Evolutionary conservation across 2,329 filamentous ascomycete genomes (phyloP).

Genomic region (Aspergillus sp.): DNA sequence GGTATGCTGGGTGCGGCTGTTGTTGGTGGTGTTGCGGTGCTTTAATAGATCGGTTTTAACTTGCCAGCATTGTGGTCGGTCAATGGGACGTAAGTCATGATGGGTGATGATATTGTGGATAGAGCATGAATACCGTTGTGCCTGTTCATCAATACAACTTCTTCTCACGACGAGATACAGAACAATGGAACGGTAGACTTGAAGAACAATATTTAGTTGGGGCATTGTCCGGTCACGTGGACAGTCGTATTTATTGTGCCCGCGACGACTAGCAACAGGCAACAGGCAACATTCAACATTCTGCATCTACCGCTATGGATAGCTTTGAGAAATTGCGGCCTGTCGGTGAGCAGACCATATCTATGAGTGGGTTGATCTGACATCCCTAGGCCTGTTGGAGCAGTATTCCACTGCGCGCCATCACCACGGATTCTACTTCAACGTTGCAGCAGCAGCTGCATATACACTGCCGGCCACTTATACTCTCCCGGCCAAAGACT

Average conservation of each 20-base stretch:
- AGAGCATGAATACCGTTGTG: too few species aligned
- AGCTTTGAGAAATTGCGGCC: slow-evolving; percentile 32
- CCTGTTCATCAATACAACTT: too few species aligned
- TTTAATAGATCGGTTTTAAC: slow-evolving; percentile 17
- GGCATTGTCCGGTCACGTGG: too few species aligned
- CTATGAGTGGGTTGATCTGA: slow-evolving; percentile 7
- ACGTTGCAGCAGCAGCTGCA: slow-evolving; percentile 33
- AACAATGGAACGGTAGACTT: too few species aligned
- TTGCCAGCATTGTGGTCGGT: too few species aligned
- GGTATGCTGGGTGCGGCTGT: slow-evolving; percentile 27
- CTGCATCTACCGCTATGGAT: slow-evolving; percentile 42
- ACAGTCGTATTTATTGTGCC: too few species aligned
- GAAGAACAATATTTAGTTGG: too few species aligned
- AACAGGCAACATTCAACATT: too few species aligned
- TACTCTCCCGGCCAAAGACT: slow-evolving; percentile 16
- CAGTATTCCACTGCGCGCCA: slow-evolving; percentile 37
- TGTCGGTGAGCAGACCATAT: slow-evolving; percentile 15
- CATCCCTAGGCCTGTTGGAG: slow-evolving; percentile 33
- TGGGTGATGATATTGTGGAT: too few species aligned
- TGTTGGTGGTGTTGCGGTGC: slow-evolving; percentile 22
- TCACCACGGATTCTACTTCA: slow-evolving; percentile 36
- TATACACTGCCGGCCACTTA: slow-evolving; percentile 23
- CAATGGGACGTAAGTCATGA: too few species aligned
- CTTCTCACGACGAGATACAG: too few species aligned
- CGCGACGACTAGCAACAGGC: too few species aligned